phyloP scores from a whole-genome alignment of 495 filamentous ascomycete genomes.

The Aspergillus diversus region DNA sequence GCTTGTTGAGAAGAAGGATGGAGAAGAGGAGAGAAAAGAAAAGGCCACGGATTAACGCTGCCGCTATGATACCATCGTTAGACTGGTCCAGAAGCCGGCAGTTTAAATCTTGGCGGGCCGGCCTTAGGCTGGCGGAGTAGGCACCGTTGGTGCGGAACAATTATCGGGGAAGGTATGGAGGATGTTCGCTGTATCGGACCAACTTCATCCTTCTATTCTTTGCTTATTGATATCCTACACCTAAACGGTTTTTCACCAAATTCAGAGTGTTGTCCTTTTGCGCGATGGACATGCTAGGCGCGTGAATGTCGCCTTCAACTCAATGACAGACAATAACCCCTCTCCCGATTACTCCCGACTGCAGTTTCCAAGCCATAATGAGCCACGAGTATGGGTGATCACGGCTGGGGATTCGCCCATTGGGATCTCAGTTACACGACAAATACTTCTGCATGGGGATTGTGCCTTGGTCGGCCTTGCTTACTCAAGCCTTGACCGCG shows the following conservation, averaged over 20 bases:
- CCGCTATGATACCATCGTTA: constrained; percentile 4
- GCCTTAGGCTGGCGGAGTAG: background rate
- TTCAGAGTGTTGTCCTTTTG: constrained; percentile 11
- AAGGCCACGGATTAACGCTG: constrained; percentile 30
- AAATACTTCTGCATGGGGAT: constrained; percentile 83
- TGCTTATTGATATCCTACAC: background rate
- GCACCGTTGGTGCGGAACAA: background rate
- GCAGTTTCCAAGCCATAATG: constrained; percentile 61
- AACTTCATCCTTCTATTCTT: background rate
- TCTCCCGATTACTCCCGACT: constrained; percentile 45
- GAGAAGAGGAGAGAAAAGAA: constrained; percentile 25
- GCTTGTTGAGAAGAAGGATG: constrained; percentile 22
- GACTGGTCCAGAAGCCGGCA: constrained; percentile 21
- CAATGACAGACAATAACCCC: constrained; percentile 44
- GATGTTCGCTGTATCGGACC: background rate
- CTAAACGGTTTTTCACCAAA: constrained; percentile 3
- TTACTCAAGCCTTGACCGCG: constrained; percentile 50
- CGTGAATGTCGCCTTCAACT: constrained; percentile 31
- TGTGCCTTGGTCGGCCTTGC: constrained; percentile 78
- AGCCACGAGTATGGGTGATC: constrained; percentile 81
- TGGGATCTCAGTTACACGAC: constrained; percentile 68
- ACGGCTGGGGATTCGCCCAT: constrained; percentile 84
- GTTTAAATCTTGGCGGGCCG: constrained; percentile 25
- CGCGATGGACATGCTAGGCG: constrained; percentile 39
- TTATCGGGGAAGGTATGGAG: background rate